Evolutionary conservation across 768 basidiomycete species (phyloP).

Genomic region (Auriculariales sp.): DNA sequence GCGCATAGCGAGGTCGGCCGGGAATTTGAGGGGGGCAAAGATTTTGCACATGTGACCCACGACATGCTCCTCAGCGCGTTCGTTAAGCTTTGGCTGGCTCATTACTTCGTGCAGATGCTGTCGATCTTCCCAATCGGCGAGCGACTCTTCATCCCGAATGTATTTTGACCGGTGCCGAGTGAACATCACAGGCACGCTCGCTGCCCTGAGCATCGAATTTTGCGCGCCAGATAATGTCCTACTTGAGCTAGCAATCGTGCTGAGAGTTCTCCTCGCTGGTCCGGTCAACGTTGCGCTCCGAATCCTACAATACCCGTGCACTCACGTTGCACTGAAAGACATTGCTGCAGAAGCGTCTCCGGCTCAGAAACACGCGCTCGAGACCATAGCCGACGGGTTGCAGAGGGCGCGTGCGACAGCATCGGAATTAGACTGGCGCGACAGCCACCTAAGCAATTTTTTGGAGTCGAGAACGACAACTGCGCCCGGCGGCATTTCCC

Average conservation of each 20-base stretch:
- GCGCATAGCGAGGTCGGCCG: constrained; percentile 52
- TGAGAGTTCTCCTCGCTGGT: not conserved
- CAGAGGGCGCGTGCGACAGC: not conserved
- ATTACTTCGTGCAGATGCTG: not conserved
- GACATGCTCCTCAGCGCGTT: not conserved
- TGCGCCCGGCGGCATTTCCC: too few relatives aligned
- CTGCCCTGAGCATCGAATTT: not conserved
- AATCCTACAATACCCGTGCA: too few relatives aligned
- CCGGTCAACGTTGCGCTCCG: not conserved
- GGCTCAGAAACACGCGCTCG: not conserved
- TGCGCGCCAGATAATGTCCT: not conserved
- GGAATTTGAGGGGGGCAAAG: constrained; percentile 55
- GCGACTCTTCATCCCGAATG: not conserved
- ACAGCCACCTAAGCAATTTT: too few relatives aligned
- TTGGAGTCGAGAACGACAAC: too few relatives aligned
- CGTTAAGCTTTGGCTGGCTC: not conserved
- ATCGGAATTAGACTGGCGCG: too few relatives aligned
- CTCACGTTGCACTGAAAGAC: too few relatives aligned
- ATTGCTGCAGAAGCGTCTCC: not conserved
- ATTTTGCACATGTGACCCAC: constrained; percentile 28
- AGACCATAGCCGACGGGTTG: not conserved
- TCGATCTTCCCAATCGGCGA: not conserved
- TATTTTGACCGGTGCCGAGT: not conserved
- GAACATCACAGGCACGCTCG: not conserved
- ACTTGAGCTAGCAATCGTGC: not conserved